These are phyloP conservation scores for Sungouiozyma intestinalis DNA, from an alignment of 805 yeast species.

Conservation along the genomic window DNA sequence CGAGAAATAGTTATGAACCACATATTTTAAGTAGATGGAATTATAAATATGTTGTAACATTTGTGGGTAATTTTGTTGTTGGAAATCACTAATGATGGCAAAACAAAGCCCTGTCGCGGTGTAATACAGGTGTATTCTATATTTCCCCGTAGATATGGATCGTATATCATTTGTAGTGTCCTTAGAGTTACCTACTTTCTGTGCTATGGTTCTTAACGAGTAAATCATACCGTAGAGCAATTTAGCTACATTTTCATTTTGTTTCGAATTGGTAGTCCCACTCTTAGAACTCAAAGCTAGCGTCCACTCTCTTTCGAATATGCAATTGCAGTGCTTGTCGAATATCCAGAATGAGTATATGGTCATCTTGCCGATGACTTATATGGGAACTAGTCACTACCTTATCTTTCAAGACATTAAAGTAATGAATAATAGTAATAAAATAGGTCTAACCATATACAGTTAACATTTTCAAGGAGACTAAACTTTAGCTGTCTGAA, in stretches of 20 bases:
- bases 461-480: no score
- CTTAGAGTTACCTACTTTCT: slow-evolving; percentile 33
- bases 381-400: no score
- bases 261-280: slow-evolving; percentile 41
- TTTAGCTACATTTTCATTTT: slow-evolving; percentile 63
- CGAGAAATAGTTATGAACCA: slow-evolving; percentile 22
- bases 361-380: background rate
- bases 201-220: slow-evolving; percentile 66
- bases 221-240: slow-evolving; percentile 77
- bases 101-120: slow-evolving; percentile 72
- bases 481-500: no score
- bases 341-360: slow-evolving; percentile 80
- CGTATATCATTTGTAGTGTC: slow-evolving; percentile 27
- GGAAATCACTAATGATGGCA: slow-evolving; percentile 58
- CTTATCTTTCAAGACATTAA: no score
- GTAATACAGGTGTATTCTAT: slow-evolving; percentile 71
- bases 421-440: no score
- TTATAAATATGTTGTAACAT: slow-evolving; percentile 25
- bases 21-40: slow-evolving; percentile 24
- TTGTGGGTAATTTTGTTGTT: slow-evolving; percentile 20
- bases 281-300: slow-evolving; percentile 22
- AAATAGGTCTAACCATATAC: background rate
- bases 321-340: slow-evolving; percentile 87
- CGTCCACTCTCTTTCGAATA: slow-evolving; percentile 68
- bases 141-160: slow-evolving; percentile 55